Base-by-base conservation (phyloP, 2,329 filamentous ascomycete genomes). In the Ophiostoma triangulosporum region DNA sequence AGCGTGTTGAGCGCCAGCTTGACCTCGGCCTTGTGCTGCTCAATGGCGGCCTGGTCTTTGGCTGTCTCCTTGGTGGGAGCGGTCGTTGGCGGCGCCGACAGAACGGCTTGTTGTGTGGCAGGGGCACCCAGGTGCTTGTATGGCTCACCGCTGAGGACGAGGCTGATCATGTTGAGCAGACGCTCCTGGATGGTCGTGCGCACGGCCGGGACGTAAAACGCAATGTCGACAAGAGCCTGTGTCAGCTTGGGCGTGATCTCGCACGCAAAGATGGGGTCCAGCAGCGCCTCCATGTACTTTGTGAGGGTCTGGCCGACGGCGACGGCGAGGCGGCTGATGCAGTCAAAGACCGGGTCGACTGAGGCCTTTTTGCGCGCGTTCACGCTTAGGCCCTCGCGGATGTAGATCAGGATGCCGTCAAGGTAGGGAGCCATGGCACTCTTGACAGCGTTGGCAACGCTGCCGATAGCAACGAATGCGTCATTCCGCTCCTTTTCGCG, bases 181-280 rank as follows among this genome's bases (percentile, higher is more conserved):
- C 93, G 84, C 63, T 96, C 91, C 64, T 98, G 93, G 38, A 98
- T 97, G 6, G 82, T 90, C 2, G 86, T 78, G 64, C 95, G 93
- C 54, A 96, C 88, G 0, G 94, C 89, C 0, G 91, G 93, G 48
- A 98, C 96, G 65, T 98, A 97, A 64, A 97, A 95, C 27, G 93
- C 93, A 87, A 98, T 96, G 64, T 98, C 94, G 22, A 97, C 90
- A 52, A 98, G 74, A 3, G 94, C 94, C 65, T 97, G 90, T 0
- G 91, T 96, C 24, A 98, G 77, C 60, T 94, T 93, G 54, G 91
- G 86, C 35, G 89, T 96, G 51, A 98, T 75, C 49, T 95, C 93
- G 65, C 93, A 98, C 15, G 88, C 90, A 68, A 98, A 98, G 56
- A 98, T 96, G 11, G 94, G 90, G 61, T 96, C 91, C 9, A 98